Percentiles rank a stretch among this genome's conserved stretches.
Conservation (phyloP, 129 eudicot species). For the Flaveria brownii region DNA sequence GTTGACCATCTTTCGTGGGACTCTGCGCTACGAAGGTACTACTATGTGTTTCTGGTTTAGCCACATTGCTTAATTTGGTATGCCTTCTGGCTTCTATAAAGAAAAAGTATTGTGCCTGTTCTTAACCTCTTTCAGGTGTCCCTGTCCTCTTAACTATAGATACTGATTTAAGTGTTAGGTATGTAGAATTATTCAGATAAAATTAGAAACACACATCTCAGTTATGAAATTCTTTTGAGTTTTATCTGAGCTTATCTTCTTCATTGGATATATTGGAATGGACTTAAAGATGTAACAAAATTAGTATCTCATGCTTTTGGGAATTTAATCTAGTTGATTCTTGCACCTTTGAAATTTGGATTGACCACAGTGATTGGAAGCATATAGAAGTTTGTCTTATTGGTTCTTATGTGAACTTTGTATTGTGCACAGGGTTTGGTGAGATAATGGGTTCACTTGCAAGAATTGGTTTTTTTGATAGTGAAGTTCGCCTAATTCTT, state of each 20-base stretch:
- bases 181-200: neutral
- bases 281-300: neutral
- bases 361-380: neutral
- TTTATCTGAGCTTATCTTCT: neutral
- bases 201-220: neutral
- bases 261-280: neutral
- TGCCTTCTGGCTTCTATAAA: conserved; percentile 13
- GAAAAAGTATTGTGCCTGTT: neutral
- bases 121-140: neutral
- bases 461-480: conserved; percentile 69
- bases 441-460: conserved; percentile 88
- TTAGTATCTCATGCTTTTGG: neutral
- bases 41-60: conserved; percentile 17
- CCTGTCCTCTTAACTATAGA: conserved; percentile 8
- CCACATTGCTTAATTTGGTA: conserved; percentile 8
- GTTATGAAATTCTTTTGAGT: neutral
- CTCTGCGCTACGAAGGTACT: conserved; percentile 93
- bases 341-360: neutral
- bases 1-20: conserved; percentile 85
- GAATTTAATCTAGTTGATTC: conserved; percentile 1
- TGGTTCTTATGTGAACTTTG: conserved; percentile 17
- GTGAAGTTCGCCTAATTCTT: conserved; percentile 47
- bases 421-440: conserved; percentile 66
- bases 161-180: neutral
- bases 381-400: neutral